A percentile compares a stretch with the other conserved stretches of the same genome.
Evolutionary conservation across 176 grass and related monocot species (phyloP).

Genomic region (Oryza brachyantha): DNA sequence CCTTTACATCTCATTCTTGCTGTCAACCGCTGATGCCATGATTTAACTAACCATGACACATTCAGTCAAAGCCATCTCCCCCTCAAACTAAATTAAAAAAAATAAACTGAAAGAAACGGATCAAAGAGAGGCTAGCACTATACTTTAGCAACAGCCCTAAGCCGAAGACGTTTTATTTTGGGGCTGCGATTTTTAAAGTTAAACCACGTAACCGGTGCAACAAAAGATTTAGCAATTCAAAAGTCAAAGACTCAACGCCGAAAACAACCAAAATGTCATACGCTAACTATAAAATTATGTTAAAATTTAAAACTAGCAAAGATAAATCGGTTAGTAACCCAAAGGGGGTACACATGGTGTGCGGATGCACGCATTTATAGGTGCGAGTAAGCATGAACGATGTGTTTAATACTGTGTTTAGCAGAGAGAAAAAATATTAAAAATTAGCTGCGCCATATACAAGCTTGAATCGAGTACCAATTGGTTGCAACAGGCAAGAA

Average conservation of each 20-base stretch:
- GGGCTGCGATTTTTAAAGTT: no score
- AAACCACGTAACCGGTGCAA: no score
- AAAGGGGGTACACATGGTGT: no score
- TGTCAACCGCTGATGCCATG: background rate
- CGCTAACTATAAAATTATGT: background rate
- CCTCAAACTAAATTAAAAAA: background rate
- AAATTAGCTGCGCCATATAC: no score
- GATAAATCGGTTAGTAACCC: no score
- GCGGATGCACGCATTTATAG: no score
- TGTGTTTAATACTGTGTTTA: no score
- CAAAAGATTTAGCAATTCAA: background rate
- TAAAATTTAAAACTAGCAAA: background rate
- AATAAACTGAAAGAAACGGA: background rate
- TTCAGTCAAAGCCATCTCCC: constrained; percentile 1
- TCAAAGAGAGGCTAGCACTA: background rate
- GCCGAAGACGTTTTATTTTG: background rate
- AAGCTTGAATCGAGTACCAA: background rate
- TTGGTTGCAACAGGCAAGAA: background rate
- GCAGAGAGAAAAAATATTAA: no score
- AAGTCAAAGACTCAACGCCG: background rate
- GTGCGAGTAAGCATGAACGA: no score
- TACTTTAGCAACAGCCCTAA: background rate
- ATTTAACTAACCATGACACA: background rate
- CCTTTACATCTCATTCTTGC: constrained; percentile 25
- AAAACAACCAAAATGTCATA: background rate